A percentile compares a stretch with the other conserved stretches of the same genome.
These are phyloP conservation scores for Misopates orontium DNA, from an alignment of 257 asterid genomes.

Conservation along the genomic window DNA sequence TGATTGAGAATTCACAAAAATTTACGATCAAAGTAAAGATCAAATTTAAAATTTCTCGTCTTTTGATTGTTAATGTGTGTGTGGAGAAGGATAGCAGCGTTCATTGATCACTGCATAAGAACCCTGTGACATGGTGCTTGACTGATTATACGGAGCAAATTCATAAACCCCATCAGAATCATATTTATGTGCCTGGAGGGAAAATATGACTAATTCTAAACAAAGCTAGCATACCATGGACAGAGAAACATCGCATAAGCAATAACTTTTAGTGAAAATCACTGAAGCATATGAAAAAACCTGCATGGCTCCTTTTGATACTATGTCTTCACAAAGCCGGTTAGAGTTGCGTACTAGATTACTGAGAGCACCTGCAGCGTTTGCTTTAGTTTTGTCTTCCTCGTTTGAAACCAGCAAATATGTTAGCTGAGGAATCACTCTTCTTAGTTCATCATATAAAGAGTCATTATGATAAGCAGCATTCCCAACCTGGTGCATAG, in stretches of 20 bases:
- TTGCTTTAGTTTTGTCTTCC: slow-evolving; percentile 97
- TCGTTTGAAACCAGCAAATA: slow-evolving; percentile 71
- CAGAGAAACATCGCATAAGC: neutral
- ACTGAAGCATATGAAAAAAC: slow-evolving; percentile 33
- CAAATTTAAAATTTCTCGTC: too few relatives aligned
- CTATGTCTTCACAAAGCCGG: slow-evolving; percentile 90
- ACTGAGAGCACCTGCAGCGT: slow-evolving; percentile 99
- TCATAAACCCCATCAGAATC: neutral
- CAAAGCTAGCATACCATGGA: slow-evolving; percentile 1
- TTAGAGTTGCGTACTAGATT: slow-evolving; percentile 92
- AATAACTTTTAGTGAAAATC: neutral
- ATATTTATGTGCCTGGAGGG: neutral
- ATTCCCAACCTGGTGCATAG: slow-evolving; percentile 76
- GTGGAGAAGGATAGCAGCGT: too few relatives aligned
- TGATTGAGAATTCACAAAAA: too few relatives aligned
- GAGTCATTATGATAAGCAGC: slow-evolving; percentile 96
- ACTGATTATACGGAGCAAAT: too few relatives aligned
- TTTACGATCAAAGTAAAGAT: too few relatives aligned
- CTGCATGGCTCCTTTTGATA: slow-evolving; percentile 96
- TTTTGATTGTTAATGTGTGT: too few relatives aligned
- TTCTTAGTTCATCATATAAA: slow-evolving; percentile 78
- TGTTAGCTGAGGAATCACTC: slow-evolving; percentile 87
- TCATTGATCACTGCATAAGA: too few relatives aligned
- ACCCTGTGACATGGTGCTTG: too few relatives aligned
- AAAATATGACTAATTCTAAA: neutral